Conservation (phyloP, 23 red algal species). For the Pyropia haitanensis region DNA sequence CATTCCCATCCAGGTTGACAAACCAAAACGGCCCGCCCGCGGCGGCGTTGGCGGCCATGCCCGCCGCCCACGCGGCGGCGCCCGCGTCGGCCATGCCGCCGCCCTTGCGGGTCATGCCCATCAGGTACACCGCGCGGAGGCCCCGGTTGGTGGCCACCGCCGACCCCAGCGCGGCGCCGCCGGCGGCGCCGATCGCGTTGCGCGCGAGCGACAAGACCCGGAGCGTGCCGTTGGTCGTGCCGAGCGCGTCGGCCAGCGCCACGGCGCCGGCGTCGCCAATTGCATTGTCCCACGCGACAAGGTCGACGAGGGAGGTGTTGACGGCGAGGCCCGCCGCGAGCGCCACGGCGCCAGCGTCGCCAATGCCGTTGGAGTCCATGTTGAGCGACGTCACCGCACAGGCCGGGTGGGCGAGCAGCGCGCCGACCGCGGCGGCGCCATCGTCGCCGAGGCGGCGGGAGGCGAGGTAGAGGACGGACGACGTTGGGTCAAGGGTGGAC, state of each 20-base stretch:
- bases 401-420: background rate
- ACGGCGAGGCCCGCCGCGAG: background rate
- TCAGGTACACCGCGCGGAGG: background rate
- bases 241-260: background rate
- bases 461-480: background rate
- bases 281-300: background rate
- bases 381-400: background rate
- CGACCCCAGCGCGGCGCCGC: background rate
- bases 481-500: no score
- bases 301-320: background rate
- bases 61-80: background rate
- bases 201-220: background rate
- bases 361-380: background rate
- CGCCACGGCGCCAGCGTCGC: background rate
- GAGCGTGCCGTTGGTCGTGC: background rate
- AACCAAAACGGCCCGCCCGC: background rate
- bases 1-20: background rate
- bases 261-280: background rate
- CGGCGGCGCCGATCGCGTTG: background rate
- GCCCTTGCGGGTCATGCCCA: background rate
- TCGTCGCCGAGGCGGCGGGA: background rate
- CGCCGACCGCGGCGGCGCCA: background rate
- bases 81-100: background rate
- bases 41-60: background rate
- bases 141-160: background rate